A percentile compares a stretch with the other conserved stretches of the same genome.
Conservation (phyloP, 192 early-diverging fungal species). For the Thoreauomyces humboldtii region DNA sequence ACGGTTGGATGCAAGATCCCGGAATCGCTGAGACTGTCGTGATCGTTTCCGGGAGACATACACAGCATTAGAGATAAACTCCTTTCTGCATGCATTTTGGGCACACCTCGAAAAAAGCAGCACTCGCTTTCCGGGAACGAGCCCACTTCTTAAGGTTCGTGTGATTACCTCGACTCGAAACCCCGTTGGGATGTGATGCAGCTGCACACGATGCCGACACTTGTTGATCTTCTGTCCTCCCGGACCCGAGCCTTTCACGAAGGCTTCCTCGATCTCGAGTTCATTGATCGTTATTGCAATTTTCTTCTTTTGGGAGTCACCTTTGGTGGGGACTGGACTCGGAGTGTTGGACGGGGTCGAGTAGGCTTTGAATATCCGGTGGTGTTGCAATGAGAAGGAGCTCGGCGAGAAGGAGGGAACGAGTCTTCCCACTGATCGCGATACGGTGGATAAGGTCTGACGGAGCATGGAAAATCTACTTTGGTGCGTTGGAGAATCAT, state of each 20-base stretch:
- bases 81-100: not conserved
- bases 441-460: no score
- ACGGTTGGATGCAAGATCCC: constrained; percentile 36
- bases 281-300: constrained; percentile 34
- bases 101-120: not conserved
- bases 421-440: no score
- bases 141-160: no score
- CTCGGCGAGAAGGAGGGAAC: no score
- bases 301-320: no score
- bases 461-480: no score
- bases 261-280: constrained; percentile 40
- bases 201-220: constrained; percentile 34
- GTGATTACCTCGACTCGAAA: constrained; percentile 22
- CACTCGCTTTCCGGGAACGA: no score
- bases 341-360: no score
- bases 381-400: no score
- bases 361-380: no score
- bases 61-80: not conserved
- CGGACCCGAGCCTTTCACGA: constrained; percentile 43
- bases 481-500: no score
- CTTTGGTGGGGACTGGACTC: no score
- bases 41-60: not conserved
- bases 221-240: constrained; percentile 55
- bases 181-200: constrained; percentile 44
- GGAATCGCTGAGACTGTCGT: constrained; percentile 46